Percentiles rank a stretch among this genome's conserved stretches.
phyloP scores from a whole-genome alignment of 1,284 basidiomycete genomes.

The Apiotrichum siamense region DNA sequence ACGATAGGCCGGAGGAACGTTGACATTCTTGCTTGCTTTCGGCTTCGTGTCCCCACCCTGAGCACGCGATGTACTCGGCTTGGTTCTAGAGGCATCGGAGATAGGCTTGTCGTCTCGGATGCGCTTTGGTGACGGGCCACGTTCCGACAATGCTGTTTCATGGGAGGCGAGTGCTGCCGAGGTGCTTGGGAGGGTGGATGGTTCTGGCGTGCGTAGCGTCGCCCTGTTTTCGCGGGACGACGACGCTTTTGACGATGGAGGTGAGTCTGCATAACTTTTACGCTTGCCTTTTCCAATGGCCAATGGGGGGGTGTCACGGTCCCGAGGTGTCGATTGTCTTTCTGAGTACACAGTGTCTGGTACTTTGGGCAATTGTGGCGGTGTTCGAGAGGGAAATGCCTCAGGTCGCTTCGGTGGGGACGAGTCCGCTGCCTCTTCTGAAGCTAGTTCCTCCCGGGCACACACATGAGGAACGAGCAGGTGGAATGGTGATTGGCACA shows the following conservation, averaged over 20 bases:
- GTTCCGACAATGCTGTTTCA: not conserved
- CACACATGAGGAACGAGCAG: constrained; percentile 37
- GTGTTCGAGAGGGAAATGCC: constrained; percentile 24
- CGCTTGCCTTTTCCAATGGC: constrained; percentile 24
- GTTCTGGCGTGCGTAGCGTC: not conserved
- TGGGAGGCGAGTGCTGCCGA: not conserved
- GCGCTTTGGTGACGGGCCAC: not conserved
- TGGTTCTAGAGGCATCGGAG: not conserved
- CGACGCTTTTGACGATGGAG: not conserved
- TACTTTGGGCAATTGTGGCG: not conserved
- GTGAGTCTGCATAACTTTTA: constrained; percentile 9
- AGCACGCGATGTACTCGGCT: not conserved
- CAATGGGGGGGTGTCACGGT: not conserved
- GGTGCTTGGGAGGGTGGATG: not conserved
- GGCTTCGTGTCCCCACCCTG: not conserved
- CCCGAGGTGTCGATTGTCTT: not conserved
- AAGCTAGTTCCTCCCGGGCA: constrained; percentile 9
- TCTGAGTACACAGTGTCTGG: not conserved
- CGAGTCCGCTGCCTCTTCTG: not conserved
- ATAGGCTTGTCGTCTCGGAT: not conserved
- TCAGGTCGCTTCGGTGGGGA: constrained; percentile 28
- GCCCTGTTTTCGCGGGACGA: not conserved
- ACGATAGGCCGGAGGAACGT: not conserved
- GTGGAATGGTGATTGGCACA: constrained; percentile 38
- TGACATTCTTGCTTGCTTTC: constrained; percentile 3